Base-by-base conservation (phyloP, 139 green algal species). In the Diplosphaera chodatii region DNA sequence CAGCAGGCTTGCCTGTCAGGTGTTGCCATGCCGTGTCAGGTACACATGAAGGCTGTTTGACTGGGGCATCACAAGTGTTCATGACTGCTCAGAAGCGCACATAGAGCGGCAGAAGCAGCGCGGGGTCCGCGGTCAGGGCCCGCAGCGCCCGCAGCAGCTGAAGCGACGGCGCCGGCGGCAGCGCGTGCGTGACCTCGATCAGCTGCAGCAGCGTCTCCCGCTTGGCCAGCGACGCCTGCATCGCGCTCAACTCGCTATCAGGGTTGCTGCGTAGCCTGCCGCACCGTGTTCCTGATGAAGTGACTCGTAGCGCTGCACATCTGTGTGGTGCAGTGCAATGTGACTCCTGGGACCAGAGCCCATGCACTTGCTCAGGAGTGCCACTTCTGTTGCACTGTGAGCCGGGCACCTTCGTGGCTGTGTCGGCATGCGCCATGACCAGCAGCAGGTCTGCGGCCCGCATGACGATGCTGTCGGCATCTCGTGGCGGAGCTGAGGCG, bases 401-500 rank as follows among this genome's bases (percentile, higher is more conserved):
- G n/a, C n/a, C n/a, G n/a, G 29, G 68, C 68, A 16, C 33, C 68
- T 59, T 59, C 18, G 48, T 59, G 3, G 16, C 48, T 22, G 59
- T 68, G 63, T 75, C 74, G 1, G 71, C 82, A 63, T 88, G 74
- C 0, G 77, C 70, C 73, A 94, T 70, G 73, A 91, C 80, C 68
- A 92, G 78, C 83, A 94, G 81, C 83, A 94, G 81, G 64, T 78
- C 73, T 15, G 81, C 71, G 1, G 73, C 76, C 18, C 67, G 74
- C 28, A 81, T 76, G 69, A 87, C 68, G 48, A 87, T 77, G 32
- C 34, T 63, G 25, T 68, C 67, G 1, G 41, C 64, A 25, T 59
- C 48, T 21, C 13, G 48, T 18, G 48, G 48, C 18, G 48, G 16
- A 32, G 23, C 32, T 33, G 28, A 32, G 34, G 41, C 63, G 33